Evolutionary conservation across 2,329 filamentous ascomycete species (phyloP).

Genomic region (Trichoderma brevicompactum): DNA sequence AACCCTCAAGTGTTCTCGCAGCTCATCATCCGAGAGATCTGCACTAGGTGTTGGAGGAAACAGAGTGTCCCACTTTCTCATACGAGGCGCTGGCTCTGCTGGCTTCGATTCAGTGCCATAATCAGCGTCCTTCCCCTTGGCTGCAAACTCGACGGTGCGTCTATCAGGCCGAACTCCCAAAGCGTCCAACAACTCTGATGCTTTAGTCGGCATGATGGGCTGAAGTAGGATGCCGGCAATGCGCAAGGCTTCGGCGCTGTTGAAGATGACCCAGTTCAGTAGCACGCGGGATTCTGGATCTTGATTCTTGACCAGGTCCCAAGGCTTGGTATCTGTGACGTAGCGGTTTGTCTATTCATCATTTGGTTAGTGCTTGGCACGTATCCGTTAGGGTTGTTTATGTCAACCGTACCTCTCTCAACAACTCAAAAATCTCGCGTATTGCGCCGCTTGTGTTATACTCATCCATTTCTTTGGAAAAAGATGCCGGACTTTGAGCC

Average conservation of each 20-base stretch:
- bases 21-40: conserved; percentile 35
- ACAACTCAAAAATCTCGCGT: conserved; percentile 63
- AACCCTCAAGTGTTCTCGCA: conserved; percentile 31
- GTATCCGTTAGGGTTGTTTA: background rate
- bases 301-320: conserved; percentile 58
- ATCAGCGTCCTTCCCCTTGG: conserved; percentile 64
- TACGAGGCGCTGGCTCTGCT: conserved; percentile 38
- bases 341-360: conserved; percentile 46
- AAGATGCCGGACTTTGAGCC: conserved; percentile 32
- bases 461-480: conserved; percentile 62
- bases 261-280: conserved; percentile 67
- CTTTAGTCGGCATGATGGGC: conserved; percentile 85
- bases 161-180: conserved; percentile 70
- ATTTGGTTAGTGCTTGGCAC: background rate
- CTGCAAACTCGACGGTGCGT: conserved; percentile 66
- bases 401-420: conserved; percentile 57
- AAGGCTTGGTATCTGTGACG: conserved; percentile 68
- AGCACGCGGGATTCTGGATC: conserved; percentile 43
- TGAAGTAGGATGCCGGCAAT: conserved; percentile 84
- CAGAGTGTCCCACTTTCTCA: conserved; percentile 48
- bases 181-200: conserved; percentile 72
- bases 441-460: conserved; percentile 69
- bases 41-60: conserved; percentile 53
- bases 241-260: conserved; percentile 75
- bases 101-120: conserved; percentile 62